phyloP scores from a whole-genome alignment of 1,139 yeast species.

The Yueomyces sp. region DNA sequence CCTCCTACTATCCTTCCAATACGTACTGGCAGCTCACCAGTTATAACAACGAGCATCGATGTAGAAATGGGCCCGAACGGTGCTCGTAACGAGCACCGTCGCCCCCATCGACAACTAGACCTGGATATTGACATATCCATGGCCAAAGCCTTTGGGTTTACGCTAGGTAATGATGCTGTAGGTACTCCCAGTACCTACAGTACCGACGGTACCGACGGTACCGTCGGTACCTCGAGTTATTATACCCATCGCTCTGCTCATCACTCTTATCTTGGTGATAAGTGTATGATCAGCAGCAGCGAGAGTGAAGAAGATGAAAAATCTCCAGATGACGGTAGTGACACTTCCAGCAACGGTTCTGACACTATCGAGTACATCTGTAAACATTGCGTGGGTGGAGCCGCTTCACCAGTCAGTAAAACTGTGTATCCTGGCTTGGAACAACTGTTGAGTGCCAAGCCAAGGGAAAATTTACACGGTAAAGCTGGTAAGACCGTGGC shows the following conservation, averaged over 20 bases:
- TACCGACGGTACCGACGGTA: constrained; percentile 1
- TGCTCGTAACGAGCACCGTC: constrained; percentile 2
- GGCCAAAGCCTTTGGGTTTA: constrained; percentile 27
- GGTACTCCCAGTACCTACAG: not conserved
- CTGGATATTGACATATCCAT: constrained; percentile 48
- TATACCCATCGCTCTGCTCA: too few relatives aligned
- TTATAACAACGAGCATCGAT: not conserved
- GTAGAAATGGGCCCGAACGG: not conserved
- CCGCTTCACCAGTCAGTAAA: not conserved
- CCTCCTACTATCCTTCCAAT: constrained; percentile 12
- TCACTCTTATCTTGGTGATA: too few relatives aligned
- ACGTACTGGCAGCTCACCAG: not conserved
- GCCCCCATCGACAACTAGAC: not conserved
- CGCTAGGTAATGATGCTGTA: constrained; percentile 22
- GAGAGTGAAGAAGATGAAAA: constrained; percentile 7
- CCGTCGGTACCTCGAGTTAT: constrained; percentile 1
- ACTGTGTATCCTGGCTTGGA: too few relatives aligned
- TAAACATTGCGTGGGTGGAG: not conserved
- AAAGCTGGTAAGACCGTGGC: not conserved
- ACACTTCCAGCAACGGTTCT: not conserved
- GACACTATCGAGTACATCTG: not conserved
- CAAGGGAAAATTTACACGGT: too few relatives aligned
- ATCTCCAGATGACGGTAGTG: constrained; percentile 38
- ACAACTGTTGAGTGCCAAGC: too few relatives aligned
- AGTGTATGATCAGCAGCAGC: constrained; percentile 1